phyloP scores from a whole-genome alignment of 257 asterid species.

The Euphrasia confusa region DNA sequence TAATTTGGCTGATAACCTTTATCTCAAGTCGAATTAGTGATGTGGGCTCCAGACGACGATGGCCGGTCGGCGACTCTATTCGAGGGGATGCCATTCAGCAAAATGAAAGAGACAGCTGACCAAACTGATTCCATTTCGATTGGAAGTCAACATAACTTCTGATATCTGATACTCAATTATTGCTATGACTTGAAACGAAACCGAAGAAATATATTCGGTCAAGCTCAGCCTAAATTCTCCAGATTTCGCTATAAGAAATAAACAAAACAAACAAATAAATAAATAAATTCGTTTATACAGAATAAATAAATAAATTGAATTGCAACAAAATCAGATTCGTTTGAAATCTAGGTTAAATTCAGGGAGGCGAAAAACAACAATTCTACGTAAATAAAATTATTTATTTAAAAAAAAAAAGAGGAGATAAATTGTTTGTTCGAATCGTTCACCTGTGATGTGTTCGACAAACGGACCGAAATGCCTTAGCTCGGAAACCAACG shows the following conservation, averaged over 20 bases:
- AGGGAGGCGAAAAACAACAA: neutral
- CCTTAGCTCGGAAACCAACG: slow-evolving; percentile 29
- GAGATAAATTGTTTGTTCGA: neutral
- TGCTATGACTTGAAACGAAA: neutral
- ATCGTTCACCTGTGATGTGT: slow-evolving; percentile 25
- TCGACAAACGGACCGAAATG: slow-evolving; percentile 19
- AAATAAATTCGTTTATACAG: neutral
- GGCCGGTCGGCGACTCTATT: slow-evolving; percentile 45
- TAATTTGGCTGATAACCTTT: slow-evolving; percentile 30
- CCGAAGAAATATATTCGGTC: slow-evolving; percentile 13
- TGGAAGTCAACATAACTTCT: slow-evolving; percentile 51
- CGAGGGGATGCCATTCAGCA: slow-evolving; percentile 94
- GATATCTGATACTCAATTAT: slow-evolving; percentile 4
- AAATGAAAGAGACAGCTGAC: slow-evolving; percentile 78
- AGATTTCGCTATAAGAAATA: slow-evolving; percentile 19
- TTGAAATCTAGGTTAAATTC: slow-evolving; percentile 3
- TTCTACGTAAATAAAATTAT: neutral
- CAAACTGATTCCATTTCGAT: slow-evolving; percentile 45
- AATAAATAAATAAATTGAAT: neutral
- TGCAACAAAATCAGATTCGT: slow-evolving; percentile 17
- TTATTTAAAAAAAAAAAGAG: neutral
- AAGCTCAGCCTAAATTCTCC: slow-evolving; percentile 30
- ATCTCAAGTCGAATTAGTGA: slow-evolving; percentile 25
- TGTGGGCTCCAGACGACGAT: slow-evolving; percentile 30
- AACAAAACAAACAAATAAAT: neutral